A percentile compares a stretch with the other conserved stretches of the same genome.
Conservation (phyloP, 1,284 basidiomycete species). For the Paramarasmius palmivorus region DNA sequence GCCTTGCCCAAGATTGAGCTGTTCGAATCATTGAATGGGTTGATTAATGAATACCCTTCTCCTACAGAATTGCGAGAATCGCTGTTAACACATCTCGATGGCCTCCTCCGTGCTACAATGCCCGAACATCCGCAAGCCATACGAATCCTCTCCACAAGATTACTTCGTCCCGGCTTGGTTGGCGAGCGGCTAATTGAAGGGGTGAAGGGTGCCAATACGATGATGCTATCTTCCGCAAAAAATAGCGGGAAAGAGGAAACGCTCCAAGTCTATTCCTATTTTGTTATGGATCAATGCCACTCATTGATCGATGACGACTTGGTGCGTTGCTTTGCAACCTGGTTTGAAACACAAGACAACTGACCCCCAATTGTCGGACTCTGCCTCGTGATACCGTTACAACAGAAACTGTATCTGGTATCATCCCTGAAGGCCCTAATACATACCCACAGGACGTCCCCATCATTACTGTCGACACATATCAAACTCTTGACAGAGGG, state of each 20-base stretch:
- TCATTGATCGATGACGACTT: conserved; percentile 50
- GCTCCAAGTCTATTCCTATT: conserved; percentile 51
- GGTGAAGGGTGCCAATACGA: conserved; percentile 59
- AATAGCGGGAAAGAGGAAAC: conserved; percentile 33
- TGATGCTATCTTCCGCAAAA: conserved; percentile 34
- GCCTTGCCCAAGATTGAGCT: conserved; percentile 60
- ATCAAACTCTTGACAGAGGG: conserved; percentile 43
- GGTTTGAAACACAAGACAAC: neutral
- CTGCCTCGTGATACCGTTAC: neutral
- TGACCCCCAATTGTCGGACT: neutral
- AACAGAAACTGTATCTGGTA: conserved; percentile 44
- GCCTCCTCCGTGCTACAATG: conserved; percentile 42
- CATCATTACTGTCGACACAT: conserved; percentile 46
- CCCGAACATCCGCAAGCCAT: conserved; percentile 52
- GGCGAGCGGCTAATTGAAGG: conserved; percentile 56
- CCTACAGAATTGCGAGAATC: conserved; percentile 43
- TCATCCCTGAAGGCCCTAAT: conserved; percentile 48
- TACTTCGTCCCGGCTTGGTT: conserved; percentile 37
- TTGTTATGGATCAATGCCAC: conserved; percentile 57
- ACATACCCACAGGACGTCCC: conserved; percentile 30
- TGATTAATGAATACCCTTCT: conserved; percentile 58
- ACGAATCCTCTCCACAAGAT: conserved; percentile 51
- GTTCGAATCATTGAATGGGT: conserved; percentile 54
- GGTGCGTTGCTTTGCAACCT: conserved; percentile 39
- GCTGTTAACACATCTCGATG: conserved; percentile 59